phyloP scores from a whole-genome alignment of 805 yeast species.

The Lachancea meyersii region DNA sequence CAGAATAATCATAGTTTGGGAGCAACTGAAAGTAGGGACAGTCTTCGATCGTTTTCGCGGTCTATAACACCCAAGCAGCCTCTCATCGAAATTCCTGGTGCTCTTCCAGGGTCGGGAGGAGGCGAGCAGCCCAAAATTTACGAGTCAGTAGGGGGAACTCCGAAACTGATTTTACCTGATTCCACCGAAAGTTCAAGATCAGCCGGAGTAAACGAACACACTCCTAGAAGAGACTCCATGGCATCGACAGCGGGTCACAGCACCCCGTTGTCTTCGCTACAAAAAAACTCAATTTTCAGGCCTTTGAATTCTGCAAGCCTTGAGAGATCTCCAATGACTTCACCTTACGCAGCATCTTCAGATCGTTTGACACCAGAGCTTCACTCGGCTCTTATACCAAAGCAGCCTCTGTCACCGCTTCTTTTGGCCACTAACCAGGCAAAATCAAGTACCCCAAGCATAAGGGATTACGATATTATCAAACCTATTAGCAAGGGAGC shows the following conservation, averaged over 20 bases:
- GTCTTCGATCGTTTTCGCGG: constrained; percentile 22
- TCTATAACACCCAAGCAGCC: constrained; percentile 45
- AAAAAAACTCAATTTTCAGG: constrained; percentile 39
- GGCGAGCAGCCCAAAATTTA: constrained; percentile 1
- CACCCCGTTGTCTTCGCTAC: constrained; percentile 57
- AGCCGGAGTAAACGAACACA: constrained; percentile 27
- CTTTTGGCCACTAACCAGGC: constrained; percentile 58
- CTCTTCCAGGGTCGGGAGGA: not conserved
- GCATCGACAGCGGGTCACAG: constrained; percentile 38
- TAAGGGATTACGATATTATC: constrained; percentile 80
- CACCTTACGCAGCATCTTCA: constrained; percentile 49
- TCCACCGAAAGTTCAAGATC: constrained; percentile 20
- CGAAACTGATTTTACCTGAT: constrained; percentile 14
- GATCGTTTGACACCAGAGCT: constrained; percentile 37
- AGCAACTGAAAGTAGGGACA: constrained; percentile 8
- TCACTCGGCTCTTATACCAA: constrained; percentile 24
- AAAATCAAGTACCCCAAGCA: constrained; percentile 58
- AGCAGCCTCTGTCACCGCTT: constrained; percentile 76
- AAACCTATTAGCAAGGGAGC: constrained; percentile 97
- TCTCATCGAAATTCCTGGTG: not conserved
- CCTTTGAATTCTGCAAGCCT: constrained; percentile 6
- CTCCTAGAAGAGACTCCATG: constrained; percentile 55
- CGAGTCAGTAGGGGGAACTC: constrained; percentile 10
- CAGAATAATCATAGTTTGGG: constrained; percentile 1
- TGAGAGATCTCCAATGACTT: constrained; percentile 46